Evolutionary conservation across 2,329 filamentous ascomycete genomes (phyloP).

Genomic region (Fusarium praegraminearum): DNA sequence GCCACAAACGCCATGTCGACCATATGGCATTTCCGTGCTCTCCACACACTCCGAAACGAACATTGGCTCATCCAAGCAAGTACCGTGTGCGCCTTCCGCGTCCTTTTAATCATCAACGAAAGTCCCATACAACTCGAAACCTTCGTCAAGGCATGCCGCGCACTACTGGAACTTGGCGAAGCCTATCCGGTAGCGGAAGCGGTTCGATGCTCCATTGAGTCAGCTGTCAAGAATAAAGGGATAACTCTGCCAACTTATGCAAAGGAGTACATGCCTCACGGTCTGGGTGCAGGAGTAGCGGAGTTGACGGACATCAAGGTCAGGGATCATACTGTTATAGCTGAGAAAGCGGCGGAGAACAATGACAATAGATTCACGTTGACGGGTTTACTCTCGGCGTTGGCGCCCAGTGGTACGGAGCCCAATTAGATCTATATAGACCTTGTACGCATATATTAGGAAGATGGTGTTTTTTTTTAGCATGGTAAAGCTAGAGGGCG

Average conservation of each 20-base stretch:
- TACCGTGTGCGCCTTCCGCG: constrained; percentile 27
- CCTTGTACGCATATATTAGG: not conserved
- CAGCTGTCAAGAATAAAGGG: constrained; percentile 9
- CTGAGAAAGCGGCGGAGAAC: not conserved
- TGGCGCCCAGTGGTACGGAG: not conserved
- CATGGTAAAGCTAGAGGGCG: not conserved
- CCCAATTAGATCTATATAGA: not conserved
- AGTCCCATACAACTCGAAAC: constrained; percentile 32
- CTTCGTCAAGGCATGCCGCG: constrained; percentile 30
- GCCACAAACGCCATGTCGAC: constrained; percentile 35
- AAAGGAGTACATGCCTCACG: constrained; percentile 14
- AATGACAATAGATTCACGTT: constrained; percentile 3
- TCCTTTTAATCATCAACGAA: constrained; percentile 20
- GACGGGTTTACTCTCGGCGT: constrained; percentile 18
- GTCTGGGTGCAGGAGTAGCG: not conserved
- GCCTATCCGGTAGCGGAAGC: constrained; percentile 25
- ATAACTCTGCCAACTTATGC: constrained; percentile 21
- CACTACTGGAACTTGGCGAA: constrained; percentile 22
- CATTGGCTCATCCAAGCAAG: constrained; percentile 28
- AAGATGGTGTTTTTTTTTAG: not conserved
- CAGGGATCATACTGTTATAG: constrained; percentile 28
- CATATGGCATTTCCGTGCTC: constrained; percentile 34
- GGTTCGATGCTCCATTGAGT: constrained; percentile 24
- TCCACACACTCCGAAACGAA: constrained; percentile 24
- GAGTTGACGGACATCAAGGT: constrained; percentile 23